Percentiles rank a stretch among this genome's conserved stretches.
Evolutionary conservation across 495 filamentous ascomycete genomes (phyloP).

Genomic region (Pyrenopolyporus hunteri): DNA sequence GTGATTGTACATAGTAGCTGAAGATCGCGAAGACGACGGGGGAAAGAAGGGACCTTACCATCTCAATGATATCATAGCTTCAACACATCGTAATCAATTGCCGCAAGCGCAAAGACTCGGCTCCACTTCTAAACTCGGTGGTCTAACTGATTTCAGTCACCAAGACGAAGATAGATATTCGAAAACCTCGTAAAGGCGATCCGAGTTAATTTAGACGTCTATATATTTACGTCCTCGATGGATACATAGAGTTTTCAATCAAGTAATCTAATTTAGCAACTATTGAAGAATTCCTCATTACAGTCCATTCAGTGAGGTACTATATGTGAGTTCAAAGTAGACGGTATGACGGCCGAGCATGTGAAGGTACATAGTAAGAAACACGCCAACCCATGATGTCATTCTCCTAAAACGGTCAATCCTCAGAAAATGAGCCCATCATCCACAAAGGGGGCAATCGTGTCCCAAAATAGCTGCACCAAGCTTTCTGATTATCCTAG

Average conservation of each 20-base stretch:
- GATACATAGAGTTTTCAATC: no score
- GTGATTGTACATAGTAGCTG: no score
- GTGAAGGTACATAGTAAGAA: not conserved
- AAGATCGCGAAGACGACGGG: no score
- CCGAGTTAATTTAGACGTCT: no score
- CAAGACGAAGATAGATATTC: constrained; percentile 21
- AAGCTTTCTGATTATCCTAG: no score
- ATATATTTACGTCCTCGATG: no score
- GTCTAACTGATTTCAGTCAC: constrained; percentile 19
- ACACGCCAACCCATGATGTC: constrained; percentile 3
- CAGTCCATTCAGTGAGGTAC: no score
- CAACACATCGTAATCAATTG: constrained; percentile 19
- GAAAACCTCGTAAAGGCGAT: not conserved
- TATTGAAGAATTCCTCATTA: no score
- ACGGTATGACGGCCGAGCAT: not conserved
- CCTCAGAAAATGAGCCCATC: no score
- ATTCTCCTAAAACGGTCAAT: not conserved
- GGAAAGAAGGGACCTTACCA: not conserved
- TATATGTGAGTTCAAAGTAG: no score
- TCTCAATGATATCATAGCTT: constrained; percentile 24
- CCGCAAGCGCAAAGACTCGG: constrained; percentile 11
- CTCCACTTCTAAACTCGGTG: constrained; percentile 14
- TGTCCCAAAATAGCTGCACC: not conserved
- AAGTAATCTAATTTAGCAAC: no score
- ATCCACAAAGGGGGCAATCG: no score